Percentiles rank a stretch among this genome's conserved stretches.
phyloP scores from a whole-genome alignment of 2,329 filamentous ascomycete genomes.

The Colletotrichum shisoi region DNA sequence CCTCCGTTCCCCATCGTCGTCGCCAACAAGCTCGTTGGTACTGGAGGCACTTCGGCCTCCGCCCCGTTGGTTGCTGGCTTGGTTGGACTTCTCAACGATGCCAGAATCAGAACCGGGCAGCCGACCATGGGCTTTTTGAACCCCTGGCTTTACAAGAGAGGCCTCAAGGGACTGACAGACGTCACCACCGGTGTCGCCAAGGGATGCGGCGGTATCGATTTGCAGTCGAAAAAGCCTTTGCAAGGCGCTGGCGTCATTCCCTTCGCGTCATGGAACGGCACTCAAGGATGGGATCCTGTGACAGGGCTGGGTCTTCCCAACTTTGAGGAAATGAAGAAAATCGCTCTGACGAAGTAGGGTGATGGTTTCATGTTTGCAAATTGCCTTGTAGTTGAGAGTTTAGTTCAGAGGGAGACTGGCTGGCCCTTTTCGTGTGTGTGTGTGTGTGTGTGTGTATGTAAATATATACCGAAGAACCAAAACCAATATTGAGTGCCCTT shows the following conservation, averaged over 20 bases:
- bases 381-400: conserved; percentile 4
- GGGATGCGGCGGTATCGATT: conserved; percentile 42
- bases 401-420: conserved; percentile 16
- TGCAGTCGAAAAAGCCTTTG: conserved; percentile 41
- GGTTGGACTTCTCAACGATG: conserved; percentile 70
- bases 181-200: conserved; percentile 43
- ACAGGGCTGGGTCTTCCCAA: conserved; percentile 58
- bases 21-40: conserved; percentile 40
- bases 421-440: conserved; percentile 8
- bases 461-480: conserved; percentile 1
- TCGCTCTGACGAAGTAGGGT: conserved; percentile 33
- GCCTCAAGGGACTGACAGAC: conserved; percentile 48
- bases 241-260: conserved; percentile 44
- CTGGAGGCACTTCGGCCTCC: conserved; percentile 59
- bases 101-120: conserved; percentile 63
- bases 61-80: conserved; percentile 70
- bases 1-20: conserved; percentile 43
- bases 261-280: conserved; percentile 48
- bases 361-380: conserved; percentile 17
- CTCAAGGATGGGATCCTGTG: conserved; percentile 51
- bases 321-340: conserved; percentile 46
- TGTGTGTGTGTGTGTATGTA: background rate
- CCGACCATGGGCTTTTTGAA: conserved; percentile 67
- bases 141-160: conserved; percentile 63
- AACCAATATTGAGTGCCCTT: too few relatives aligned